Evolutionary conservation across 2,329 filamentous ascomycete genomes (phyloP), one percentile per base, ranked within the genome.

Genomic region (Pseudohalonectria lignicola): DNA sequence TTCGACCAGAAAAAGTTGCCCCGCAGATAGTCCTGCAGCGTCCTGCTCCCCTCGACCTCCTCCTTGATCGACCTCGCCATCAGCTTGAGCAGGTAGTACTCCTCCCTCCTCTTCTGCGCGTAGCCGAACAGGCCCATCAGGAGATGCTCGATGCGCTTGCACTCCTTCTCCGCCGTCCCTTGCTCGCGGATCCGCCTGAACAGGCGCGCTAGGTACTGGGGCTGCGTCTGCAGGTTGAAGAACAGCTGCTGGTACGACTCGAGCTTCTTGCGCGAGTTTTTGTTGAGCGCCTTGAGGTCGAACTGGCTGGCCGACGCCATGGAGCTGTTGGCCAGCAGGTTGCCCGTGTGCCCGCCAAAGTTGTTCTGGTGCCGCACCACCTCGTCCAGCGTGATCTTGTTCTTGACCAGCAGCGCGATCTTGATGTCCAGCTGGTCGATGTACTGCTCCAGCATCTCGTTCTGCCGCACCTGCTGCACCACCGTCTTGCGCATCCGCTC

Each of bases 361-460:
- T 94, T 93, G 64, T 83, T 90, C 54, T 98, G 92, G 55, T 96
- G 92, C 51, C 87, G 86, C 39, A 98, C 85, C 20, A 98, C 92
- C 61, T 98, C 93, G 53, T 98, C 92, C 4, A 98, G 71, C 0
- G 92, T 96, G 53, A 98, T 98, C 62, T 98, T 98, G 74, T 98
- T 98, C 71, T 96, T 96, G 51, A 98, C 92, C 15, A 98, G 71
- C 3, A 98, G 74, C 1, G 92, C 92, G 56, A 98, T 98, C 65
- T 98, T 98, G 68, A 98, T 94, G 54, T 98, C 93, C 26, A 98
- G 74, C 56, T 98, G 92, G 51, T 94, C 88, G 48, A 98, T 94
- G 54, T 98, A 98, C 56, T 95, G 87, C 61, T 98, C 92, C 29
- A 93, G 77, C 67, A 94, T 80, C 62, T 98, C 92, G 53, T 98